phyloP scores from a whole-genome alignment of 176 grass and related monocot species.

The Thalia dealbata region DNA sequence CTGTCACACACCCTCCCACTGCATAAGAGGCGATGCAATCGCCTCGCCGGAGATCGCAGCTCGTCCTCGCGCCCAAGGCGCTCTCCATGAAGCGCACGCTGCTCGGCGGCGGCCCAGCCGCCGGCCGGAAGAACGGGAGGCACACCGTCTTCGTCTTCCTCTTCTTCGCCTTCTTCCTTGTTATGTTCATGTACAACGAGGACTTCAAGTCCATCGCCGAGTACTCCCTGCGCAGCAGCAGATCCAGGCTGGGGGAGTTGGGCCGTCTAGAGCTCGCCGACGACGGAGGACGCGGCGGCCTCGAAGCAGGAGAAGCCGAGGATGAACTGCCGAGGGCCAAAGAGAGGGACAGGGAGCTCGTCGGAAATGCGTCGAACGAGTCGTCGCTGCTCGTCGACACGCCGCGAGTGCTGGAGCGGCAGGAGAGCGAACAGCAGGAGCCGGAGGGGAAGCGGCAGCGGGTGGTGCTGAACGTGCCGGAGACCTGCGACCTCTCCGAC shows the following conservation, averaged over 20 bases:
- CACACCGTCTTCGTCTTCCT: background rate
- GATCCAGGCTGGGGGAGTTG: background rate
- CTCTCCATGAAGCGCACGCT: background rate
- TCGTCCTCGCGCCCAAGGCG: background rate
- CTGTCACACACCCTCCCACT: too few species aligned
- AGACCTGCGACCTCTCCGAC: conserved; percentile 68
- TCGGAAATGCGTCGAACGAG: background rate
- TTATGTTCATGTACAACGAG: background rate
- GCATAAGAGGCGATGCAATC: background rate
- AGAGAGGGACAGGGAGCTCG: background rate
- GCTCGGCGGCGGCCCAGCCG: background rate
- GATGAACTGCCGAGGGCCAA: background rate
- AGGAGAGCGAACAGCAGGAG: background rate
- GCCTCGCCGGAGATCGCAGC: background rate
- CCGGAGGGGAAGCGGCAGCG: background rate
- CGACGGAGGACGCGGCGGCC: background rate
- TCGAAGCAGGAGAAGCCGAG: background rate
- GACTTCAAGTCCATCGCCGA: background rate
- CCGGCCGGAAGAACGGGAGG: background rate
- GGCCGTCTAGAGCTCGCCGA: background rate
- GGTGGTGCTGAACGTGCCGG: conserved; percentile 27
- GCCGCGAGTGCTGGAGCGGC: background rate
- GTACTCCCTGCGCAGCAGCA: background rate
- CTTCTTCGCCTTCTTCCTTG: background rate
- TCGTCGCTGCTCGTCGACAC: background rate